Percentiles rank a stretch among this genome's conserved stretches.
phyloP scores from a whole-genome alignment of 257 asterid genomes.

The Mentha longifolia region DNA sequence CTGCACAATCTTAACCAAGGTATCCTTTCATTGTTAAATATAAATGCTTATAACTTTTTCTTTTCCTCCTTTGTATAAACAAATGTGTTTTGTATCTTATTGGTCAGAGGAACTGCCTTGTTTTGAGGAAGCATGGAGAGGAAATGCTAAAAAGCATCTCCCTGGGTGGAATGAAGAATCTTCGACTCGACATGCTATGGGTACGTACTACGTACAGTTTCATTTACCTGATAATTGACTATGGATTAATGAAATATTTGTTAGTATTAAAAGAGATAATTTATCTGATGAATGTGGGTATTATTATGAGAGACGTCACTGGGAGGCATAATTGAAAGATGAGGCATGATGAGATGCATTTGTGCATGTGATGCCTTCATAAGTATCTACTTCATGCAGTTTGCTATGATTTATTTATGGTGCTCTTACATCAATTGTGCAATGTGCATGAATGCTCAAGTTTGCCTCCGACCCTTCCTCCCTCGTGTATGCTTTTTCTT shows the following conservation, averaged over 20 bases:
- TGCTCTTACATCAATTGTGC: not conserved
- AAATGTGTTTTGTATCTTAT: slow-evolving; percentile 14
- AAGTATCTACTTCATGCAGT: not conserved
- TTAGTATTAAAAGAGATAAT: not conserved
- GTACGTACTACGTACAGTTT: slow-evolving; percentile 56
- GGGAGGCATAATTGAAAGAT: not conserved
- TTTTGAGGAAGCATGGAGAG: slow-evolving; percentile 83
- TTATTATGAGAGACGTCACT: not conserved
- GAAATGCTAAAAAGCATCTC: slow-evolving; percentile 63
- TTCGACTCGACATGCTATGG: slow-evolving; percentile 39
- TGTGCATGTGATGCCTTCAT: slow-evolving; percentile 19
- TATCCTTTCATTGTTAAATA: slow-evolving; percentile 21
- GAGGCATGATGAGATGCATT: not conserved
- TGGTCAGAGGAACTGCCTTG: slow-evolving; percentile 66
- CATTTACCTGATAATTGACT: slow-evolving; percentile 1
- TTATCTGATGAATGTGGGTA: not conserved
- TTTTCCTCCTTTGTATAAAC: slow-evolving; percentile 1
- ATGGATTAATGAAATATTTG: not conserved
- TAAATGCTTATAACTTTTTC: not conserved
- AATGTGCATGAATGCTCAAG: slow-evolving; percentile 1
- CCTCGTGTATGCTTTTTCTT: not conserved
- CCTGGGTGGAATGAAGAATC: slow-evolving; percentile 57
- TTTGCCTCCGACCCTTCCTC: not conserved
- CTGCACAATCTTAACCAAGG: slow-evolving; percentile 89
- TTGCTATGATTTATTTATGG: not conserved